Conservation (phyloP, 768 basidiomycete genomes). For the Podaxis sp. region DNA sequence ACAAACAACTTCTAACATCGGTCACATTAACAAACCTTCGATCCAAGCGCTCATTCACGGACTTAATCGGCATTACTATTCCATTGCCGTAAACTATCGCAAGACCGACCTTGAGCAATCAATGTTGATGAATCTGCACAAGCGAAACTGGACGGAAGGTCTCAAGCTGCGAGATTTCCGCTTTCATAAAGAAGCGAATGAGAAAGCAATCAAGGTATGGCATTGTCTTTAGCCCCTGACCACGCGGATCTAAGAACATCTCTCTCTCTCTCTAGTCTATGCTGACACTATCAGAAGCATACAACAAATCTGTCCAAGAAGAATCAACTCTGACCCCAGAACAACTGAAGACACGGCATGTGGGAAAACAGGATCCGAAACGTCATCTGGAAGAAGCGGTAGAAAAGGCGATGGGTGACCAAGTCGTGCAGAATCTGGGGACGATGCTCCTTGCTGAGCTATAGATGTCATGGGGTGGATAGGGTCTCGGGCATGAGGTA, state of each 20-base stretch:
- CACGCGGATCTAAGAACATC: conserved; percentile 16
- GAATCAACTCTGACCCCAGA: conserved; percentile 93
- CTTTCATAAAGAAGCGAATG: conserved; percentile 83
- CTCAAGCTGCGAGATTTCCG: conserved; percentile 90
- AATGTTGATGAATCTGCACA: conserved; percentile 99
- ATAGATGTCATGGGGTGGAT: conserved; percentile 9
- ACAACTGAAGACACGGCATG: conserved; percentile 95
- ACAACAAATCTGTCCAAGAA: conserved; percentile 98
- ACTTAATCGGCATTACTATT: conserved; percentile 97
- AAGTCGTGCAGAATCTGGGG: conserved; percentile 92
- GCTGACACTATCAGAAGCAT: conserved; percentile 88
- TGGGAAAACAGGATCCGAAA: conserved; percentile 98
- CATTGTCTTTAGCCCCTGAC: conserved; percentile 1
- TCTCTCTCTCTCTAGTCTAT: conserved; percentile 61
- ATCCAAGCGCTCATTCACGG: conserved; percentile 99
- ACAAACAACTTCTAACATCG: conserved; percentile 97
- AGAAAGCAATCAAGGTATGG: conserved; percentile 90
- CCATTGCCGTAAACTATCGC: conserved; percentile 95
- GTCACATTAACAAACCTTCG: conserved; percentile 98
- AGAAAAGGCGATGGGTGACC: conserved; percentile 97
- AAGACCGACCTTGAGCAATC: conserved; percentile 98
- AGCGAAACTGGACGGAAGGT: conserved; percentile 98
- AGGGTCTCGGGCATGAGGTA: conserved; percentile 6
- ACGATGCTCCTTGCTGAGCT: conserved; percentile 94
- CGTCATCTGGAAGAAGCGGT: conserved; percentile 96